A percentile compares a stretch with the other conserved stretches of the same genome.
Conservation (phyloP, 768 basidiomycete species). For the Trametes coccinea region DNA sequence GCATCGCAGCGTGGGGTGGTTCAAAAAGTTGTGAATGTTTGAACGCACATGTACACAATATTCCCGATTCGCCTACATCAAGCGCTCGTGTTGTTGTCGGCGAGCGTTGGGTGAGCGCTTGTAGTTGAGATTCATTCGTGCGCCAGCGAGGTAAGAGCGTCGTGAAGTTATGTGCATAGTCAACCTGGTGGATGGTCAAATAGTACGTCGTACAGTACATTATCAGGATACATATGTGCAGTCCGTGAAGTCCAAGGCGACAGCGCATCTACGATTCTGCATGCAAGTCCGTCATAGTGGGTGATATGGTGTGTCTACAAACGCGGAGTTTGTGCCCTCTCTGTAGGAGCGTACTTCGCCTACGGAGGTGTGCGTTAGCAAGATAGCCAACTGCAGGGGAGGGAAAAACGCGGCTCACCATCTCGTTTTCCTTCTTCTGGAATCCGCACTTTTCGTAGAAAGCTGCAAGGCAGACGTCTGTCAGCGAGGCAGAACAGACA, state of each 20-base stretch:
- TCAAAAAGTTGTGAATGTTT: neutral
- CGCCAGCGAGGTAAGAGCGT: too few relatives aligned
- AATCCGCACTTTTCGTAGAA: constrained; percentile 98
- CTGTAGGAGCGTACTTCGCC: constrained; percentile 59
- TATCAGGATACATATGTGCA: constrained; percentile 20
- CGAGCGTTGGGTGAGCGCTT: too few relatives aligned
- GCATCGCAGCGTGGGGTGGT: too few relatives aligned
- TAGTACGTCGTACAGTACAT: constrained; percentile 12
- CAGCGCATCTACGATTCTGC: constrained; percentile 6
- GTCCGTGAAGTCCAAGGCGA: constrained; percentile 12
- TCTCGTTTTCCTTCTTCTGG: constrained; percentile 88
- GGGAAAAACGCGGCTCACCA: constrained; percentile 53
- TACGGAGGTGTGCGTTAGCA: constrained; percentile 25
- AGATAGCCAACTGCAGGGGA: neutral
- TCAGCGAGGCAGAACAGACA: neutral
- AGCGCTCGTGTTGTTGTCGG: too few relatives aligned
- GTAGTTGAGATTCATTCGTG: too few relatives aligned
- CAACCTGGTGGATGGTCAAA: neutral
- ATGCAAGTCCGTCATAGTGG: constrained; percentile 1
- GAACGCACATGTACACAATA: too few relatives aligned
- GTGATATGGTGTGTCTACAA: constrained; percentile 29
- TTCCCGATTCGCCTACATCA: too few relatives aligned
- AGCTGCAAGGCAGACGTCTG: constrained; percentile 46
- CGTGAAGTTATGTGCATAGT: constrained; percentile 3
- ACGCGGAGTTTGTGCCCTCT: constrained; percentile 40